Conservation (phyloP, 164 flowering plant species). For the Magnolia kwangsiensis region DNA sequence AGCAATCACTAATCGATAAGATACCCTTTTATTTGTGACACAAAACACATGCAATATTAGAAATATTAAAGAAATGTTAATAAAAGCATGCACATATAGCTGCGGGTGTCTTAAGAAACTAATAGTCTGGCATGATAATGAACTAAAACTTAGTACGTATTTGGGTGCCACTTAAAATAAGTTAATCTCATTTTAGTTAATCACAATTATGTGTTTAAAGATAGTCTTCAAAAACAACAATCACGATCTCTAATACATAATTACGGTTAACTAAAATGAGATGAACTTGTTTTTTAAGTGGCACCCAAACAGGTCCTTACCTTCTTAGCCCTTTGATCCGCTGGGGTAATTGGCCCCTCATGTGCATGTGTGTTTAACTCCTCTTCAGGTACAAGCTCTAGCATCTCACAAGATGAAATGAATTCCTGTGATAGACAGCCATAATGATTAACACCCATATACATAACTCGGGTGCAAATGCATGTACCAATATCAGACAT, state of each 20-base stretch:
- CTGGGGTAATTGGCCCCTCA: slow-evolving; percentile 40
- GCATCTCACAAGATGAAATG: slow-evolving; percentile 77
- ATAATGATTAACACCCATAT: slow-evolving; percentile 3
- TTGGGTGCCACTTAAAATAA: too few species aligned
- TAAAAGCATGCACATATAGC: neutral
- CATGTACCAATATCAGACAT: too few species aligned
- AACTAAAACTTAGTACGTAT: slow-evolving; percentile 10
- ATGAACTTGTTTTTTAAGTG: too few species aligned
- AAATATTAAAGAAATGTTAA: neutral
- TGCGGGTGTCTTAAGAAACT: neutral
- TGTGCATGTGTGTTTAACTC: slow-evolving; percentile 49
- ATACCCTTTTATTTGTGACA: neutral
- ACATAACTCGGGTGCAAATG: too few species aligned
- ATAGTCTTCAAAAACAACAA: too few species aligned
- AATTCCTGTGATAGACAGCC: slow-evolving; percentile 54
- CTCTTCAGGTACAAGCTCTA: slow-evolving; percentile 91
- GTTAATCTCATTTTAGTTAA: too few species aligned
- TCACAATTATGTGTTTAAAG: too few species aligned
- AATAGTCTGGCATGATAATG: neutral
- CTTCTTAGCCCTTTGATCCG: slow-evolving; percentile 80
- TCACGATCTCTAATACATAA: too few species aligned
- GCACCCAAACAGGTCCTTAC: slow-evolving; percentile 14
- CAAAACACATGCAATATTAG: neutral
- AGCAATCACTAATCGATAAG: neutral
- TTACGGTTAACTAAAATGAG: too few species aligned